phyloP scores from a whole-genome alignment of 768 basidiomycete genomes.

The Kwoniella botswanensis region DNA sequence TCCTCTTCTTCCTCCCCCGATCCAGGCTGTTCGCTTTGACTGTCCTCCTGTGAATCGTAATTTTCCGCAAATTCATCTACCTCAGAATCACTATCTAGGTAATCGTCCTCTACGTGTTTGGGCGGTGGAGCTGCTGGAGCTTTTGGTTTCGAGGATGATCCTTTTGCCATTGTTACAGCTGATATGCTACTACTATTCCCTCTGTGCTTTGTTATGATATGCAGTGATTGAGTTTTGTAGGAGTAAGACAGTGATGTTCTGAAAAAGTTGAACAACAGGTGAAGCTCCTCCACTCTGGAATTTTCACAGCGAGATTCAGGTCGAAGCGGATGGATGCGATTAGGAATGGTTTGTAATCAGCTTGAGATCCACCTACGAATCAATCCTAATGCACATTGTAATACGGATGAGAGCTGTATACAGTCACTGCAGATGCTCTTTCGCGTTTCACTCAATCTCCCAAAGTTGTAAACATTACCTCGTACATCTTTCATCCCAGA shows the following conservation, averaged over 20 bases:
- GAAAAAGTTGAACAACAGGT: background rate
- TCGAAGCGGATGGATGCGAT: background rate
- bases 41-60: constrained; percentile 24
- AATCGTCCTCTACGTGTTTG: constrained; percentile 29
- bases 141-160: constrained; percentile 8
- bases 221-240: background rate
- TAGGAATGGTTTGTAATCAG: background rate
- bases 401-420: background rate
- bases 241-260: background rate
- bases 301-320: background rate
- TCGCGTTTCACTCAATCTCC: constrained; percentile 12
- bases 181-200: background rate
- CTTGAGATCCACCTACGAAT: background rate
- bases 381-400: background rate
- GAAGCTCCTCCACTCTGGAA: constrained; percentile 13
- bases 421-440: background rate
- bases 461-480: background rate
- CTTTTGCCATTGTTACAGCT: constrained; percentile 10
- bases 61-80: constrained; percentile 56
- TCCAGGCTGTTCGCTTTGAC: constrained; percentile 25
- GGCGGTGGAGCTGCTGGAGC: constrained; percentile 1
- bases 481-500: background rate
- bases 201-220: no score
- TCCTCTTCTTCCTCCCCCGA: constrained; percentile 31
- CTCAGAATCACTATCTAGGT: constrained; percentile 52